Percentiles rank a stretch among this genome's conserved stretches.
Evolutionary conservation across 164 flowering plant species (phyloP).

Genomic region (Platanus orientalis): DNA sequence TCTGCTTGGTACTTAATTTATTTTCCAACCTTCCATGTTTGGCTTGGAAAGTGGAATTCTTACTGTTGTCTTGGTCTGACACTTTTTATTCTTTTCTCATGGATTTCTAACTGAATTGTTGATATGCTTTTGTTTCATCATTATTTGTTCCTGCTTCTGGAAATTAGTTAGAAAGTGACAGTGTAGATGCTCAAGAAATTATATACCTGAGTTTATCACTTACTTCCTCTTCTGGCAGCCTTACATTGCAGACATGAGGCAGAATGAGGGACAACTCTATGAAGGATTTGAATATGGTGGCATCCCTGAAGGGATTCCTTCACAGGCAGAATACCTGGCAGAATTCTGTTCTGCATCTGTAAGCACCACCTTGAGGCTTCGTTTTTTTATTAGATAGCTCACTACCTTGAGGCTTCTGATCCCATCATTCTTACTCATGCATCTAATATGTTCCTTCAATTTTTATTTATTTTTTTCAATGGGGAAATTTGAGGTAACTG

Average conservation of each 20-base stretch:
- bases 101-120: not conserved
- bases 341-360: slow-evolving; percentile 83
- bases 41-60: not conserved
- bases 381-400: no score
- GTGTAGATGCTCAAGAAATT: not conserved
- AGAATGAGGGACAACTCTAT: slow-evolving; percentile 22
- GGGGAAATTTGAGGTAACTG: not conserved
- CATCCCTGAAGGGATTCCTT: slow-evolving; percentile 84
- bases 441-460: not conserved
- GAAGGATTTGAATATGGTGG: slow-evolving; percentile 61
- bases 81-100: not conserved
- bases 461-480: not conserved
- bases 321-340: slow-evolving; percentile 63
- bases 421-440: not conserved
- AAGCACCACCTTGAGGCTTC: slow-evolving; percentile 23
- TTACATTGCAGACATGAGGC: slow-evolving; percentile 43
- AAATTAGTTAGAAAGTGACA: not conserved
- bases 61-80: not conserved
- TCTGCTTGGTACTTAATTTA: slow-evolving; percentile 59
- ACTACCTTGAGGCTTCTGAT: not conserved
- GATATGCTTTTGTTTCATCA: not conserved
- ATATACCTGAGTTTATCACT: slow-evolving; percentile 2
- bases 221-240: slow-evolving; percentile 47
- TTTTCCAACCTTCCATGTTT: not conserved
- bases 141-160: not conserved